A percentile compares a stretch with the other conserved stretches of the same genome.
phyloP scores from a whole-genome alignment of 495 filamentous ascomycete species.

The Lophiostoma macrostomum region DNA sequence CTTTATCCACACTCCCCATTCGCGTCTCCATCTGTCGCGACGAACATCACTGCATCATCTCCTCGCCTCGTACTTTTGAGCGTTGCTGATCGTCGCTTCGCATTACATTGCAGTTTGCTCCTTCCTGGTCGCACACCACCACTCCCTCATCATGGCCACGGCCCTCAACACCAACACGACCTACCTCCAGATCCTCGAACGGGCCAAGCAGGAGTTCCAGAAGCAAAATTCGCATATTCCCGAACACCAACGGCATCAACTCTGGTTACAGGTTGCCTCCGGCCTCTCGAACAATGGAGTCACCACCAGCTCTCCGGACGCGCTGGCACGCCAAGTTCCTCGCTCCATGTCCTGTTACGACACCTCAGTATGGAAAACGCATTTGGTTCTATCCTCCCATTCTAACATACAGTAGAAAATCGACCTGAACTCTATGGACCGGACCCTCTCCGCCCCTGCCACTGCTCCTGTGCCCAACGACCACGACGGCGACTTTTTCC shows the following conservation, averaged over 20 bases:
- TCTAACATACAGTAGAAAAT: constrained; percentile 20
- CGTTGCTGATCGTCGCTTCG: constrained; percentile 22
- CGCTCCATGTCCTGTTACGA: constrained; percentile 26
- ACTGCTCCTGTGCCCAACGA: constrained; percentile 7
- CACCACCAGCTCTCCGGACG: background rate
- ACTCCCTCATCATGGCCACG: constrained; percentile 7
- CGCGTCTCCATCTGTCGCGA: constrained; percentile 9
- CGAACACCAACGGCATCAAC: constrained; percentile 10
- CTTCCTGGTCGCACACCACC: background rate
- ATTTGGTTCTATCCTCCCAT: constrained; percentile 17
- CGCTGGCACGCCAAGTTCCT: constrained; percentile 14
- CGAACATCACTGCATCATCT: constrained; percentile 2
- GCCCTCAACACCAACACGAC: constrained; percentile 7
- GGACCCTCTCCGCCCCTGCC: constrained; percentile 22
- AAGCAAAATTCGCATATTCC: constrained; percentile 15
- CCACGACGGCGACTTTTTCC: background rate
- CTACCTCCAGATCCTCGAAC: constrained; percentile 9
- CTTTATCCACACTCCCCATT: constrained; percentile 18
- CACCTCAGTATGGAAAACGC: constrained; percentile 24
- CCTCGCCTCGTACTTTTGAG: background rate
- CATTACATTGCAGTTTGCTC: constrained; percentile 8
- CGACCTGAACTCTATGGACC: constrained; percentile 18
- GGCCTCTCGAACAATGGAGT: background rate
- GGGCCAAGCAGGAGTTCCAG: constrained; percentile 18
- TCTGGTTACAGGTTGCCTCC: constrained; percentile 8